These are phyloP conservation scores for Neoscytalidium dimidiatum DNA, from an alignment of 2,329 filamentous ascomycete species.

Conservation along the genomic window DNA sequence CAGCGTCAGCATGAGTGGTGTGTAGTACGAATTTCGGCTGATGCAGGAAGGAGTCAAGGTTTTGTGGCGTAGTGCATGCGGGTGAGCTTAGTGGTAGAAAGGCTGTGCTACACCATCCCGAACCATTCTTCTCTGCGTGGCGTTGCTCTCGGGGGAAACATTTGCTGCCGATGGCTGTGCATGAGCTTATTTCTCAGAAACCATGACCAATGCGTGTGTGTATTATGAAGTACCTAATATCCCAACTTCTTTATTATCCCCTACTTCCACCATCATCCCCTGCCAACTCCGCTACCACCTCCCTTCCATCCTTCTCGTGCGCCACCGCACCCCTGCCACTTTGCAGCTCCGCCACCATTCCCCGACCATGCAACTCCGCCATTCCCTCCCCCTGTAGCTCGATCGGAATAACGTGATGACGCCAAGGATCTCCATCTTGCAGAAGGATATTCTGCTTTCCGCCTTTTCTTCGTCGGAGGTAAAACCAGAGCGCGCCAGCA, in stretches of 20 bases:
- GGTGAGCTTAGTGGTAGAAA: no score
- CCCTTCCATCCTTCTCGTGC: not conserved
- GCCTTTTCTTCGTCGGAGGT: not conserved
- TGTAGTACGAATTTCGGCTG: not conserved
- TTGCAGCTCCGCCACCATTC: not conserved
- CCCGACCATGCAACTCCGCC: not conserved
- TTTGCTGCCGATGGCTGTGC: no score
- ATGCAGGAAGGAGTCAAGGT: not conserved
- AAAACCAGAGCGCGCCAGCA: not conserved
- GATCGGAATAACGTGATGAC: not conserved
- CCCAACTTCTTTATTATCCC: not conserved
- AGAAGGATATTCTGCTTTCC: not conserved
- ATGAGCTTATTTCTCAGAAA: no score
- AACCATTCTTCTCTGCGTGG: no score
- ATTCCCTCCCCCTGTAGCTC: not conserved
- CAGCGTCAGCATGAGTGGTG: not conserved
- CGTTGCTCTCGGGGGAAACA: no score
- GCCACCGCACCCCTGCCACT: not conserved
- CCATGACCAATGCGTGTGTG: no score
- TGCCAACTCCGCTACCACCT: not conserved
- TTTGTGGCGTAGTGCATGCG: not conserved
- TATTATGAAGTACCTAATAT: no score
- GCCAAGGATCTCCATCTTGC: not conserved
- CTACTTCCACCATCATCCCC: not conserved
- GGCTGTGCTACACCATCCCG: no score